Evolutionary conservation across 106 monocot genomes (phyloP), one percentile per base, ranked within the genome.

Genomic region (Iris macrosiphon): DNA sequence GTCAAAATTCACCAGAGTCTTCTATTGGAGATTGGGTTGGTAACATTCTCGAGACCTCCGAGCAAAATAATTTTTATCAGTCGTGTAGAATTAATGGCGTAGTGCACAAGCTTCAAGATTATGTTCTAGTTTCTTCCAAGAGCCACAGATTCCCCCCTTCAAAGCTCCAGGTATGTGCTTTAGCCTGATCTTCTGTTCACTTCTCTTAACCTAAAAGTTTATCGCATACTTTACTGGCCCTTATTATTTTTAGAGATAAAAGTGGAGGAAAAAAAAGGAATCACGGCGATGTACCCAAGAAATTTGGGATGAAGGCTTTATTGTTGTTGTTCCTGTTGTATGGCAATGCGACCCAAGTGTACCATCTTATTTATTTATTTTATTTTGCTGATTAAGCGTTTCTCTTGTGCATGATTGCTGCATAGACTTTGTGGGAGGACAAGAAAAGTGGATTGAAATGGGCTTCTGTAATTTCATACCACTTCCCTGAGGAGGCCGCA

Each of bases 401-500:
- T 34, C 32, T 8, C 15, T 9, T 54, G 3, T 54, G n/a, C n/a
- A n/a, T n/a, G n/a, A 21, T 2, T 64, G 45, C 49, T 34, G 2
- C 55, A 17, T 62, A 84, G 79, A 72, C 67, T 60, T 41, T 84
- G 55, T 84, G 79, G 79, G 79, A 84, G 52, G 79, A 84, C 40
- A 64, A 60, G 12, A 43, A 33, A 12, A 42, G 49, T 60, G 68
- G 63, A 13, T 68, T 61, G 40, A 79, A 71, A 44, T 58, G 63
- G 63, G 84, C 84, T 33, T 44, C 19, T 49, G 71, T 84, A 32
- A 60, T 45, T 75, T 49, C 47, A 12, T 84, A 53, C 54, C 72
- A 63, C 40, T 75, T 72, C 15, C 72, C 79, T 23, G 42, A 63
- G n/a, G 72, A 75, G 29, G 15, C 9, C 49, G 60, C 72, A 35